phyloP scores from a whole-genome alignment of 805 yeast genomes.

The Kurtzmaniella fragi region DNA sequence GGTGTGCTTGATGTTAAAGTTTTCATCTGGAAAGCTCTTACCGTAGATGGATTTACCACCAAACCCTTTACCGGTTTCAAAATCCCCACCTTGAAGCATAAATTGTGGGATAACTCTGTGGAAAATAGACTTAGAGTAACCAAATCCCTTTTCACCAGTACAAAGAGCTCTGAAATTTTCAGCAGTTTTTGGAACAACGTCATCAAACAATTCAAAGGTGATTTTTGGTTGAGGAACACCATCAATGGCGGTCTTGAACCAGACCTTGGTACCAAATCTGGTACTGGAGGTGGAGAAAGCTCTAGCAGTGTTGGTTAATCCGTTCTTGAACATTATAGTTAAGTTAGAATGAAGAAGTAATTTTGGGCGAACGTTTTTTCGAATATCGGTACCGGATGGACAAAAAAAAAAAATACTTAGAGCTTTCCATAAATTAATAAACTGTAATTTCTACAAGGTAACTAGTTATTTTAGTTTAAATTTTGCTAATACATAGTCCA shows the following conservation, averaged over 20 bases:
- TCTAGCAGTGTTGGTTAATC: conserved; percentile 27
- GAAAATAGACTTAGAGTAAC: conserved; percentile 41
- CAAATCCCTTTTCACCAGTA: conserved; percentile 49
- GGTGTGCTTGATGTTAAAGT: conserved; percentile 68
- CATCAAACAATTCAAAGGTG: conserved; percentile 62
- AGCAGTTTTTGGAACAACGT: conserved; percentile 91
- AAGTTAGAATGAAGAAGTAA: background rate
- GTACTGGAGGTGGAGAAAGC: conserved; percentile 45
- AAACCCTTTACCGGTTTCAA: conserved; percentile 41
- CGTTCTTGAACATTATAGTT: conserved; percentile 12
- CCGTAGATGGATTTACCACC: conserved; percentile 56
- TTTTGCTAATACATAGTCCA: background rate
- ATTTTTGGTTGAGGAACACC: conserved; percentile 42
- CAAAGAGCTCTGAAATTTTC: conserved; percentile 93
- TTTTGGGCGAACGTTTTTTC: background rate
- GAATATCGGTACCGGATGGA: no score
- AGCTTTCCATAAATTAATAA: background rate
- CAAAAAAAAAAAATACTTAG: background rate
- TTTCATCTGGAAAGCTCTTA: conserved; percentile 72
- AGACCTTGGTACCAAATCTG: conserved; percentile 49
- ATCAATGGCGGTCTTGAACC: conserved; percentile 51
- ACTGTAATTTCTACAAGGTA: background rate
- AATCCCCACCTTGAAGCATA: conserved; percentile 48
- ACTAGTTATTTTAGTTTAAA: no score
- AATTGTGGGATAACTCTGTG: conserved; percentile 45